Conservation (phyloP, 495 filamentous ascomycete species). For the Echria macrotheca region DNA sequence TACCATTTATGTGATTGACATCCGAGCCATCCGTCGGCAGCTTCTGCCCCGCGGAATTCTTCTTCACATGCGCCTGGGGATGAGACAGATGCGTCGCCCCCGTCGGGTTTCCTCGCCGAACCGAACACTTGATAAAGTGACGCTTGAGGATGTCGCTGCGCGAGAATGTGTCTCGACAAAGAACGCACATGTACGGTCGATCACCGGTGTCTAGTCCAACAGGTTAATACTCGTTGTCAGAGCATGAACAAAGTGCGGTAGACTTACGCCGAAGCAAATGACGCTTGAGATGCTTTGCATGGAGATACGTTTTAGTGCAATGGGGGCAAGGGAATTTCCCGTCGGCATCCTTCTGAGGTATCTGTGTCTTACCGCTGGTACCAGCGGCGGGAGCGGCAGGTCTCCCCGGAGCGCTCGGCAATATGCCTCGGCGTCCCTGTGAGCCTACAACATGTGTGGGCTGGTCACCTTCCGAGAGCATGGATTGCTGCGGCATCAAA, state of each 20-base stretch:
- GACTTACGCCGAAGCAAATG: conserved; percentile 91
- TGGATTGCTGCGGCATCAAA: conserved; percentile 36
- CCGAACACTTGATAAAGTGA: conserved; percentile 97
- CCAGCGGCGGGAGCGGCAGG: conserved; percentile 56
- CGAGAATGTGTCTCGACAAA: conserved; percentile 98
- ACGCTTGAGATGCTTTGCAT: conserved; percentile 95
- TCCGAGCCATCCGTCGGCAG: conserved; percentile 44
- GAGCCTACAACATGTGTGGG: conserved; percentile 89
- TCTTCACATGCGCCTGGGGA: conserved; percentile 81
- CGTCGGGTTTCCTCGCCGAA: conserved; percentile 88
- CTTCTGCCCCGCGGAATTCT: conserved; percentile 55
- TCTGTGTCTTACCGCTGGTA: conserved; percentile 68
- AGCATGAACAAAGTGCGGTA: conserved; percentile 15
- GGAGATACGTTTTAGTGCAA: conserved; percentile 95
- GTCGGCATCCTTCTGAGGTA: conserved; percentile 88
- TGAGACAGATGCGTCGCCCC: conserved; percentile 88
- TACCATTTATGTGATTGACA: conserved; percentile 49
- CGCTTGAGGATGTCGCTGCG: conserved; percentile 97
- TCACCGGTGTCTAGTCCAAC: conserved; percentile 75
- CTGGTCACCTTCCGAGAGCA: conserved; percentile 48
- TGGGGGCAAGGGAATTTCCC: conserved; percentile 96
- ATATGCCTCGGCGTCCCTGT: conserved; percentile 80
- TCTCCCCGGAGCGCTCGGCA: conserved; percentile 84
- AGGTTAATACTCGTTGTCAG: conserved; percentile 18
- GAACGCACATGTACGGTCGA: conserved; percentile 91